Evolutionary conservation across 169 alveolate genomes (phyloP).

Genomic region (Eimeria maxima): DNA sequence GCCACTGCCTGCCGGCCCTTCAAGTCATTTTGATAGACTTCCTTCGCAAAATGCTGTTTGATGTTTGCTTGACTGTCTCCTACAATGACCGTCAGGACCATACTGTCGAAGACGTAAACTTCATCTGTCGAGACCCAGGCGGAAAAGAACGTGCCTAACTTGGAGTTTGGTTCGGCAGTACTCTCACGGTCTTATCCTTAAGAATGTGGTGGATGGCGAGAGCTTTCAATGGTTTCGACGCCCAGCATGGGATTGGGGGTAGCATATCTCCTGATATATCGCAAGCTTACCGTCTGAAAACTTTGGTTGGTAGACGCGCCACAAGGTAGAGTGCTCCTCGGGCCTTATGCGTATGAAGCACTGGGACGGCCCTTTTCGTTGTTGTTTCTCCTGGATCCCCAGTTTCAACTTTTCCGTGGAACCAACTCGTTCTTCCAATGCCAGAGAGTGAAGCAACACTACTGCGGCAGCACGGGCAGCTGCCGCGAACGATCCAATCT

Average conservation of each 20-base stretch:
- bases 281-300: slow-evolving; percentile 77
- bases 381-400: slow-evolving; percentile 22
- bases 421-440: slow-evolving; percentile 42
- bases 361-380: slow-evolving; percentile 62
- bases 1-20: slow-evolving; percentile 82
- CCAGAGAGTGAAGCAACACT: slow-evolving; percentile 72
- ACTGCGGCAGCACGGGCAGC: slow-evolving; percentile 84
- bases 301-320: slow-evolving; percentile 81
- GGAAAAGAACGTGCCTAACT: no score
- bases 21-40: slow-evolving; percentile 76
- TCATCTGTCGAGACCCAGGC: slow-evolving; percentile 31
- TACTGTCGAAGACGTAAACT: slow-evolving; percentile 78
- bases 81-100: slow-evolving; percentile 80
- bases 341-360: slow-evolving; percentile 77
- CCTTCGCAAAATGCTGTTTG: slow-evolving; percentile 59
- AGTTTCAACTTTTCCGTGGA: not conserved
- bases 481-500: slow-evolving; percentile 80
- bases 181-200: not conserved
- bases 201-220: not conserved
- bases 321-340: slow-evolving; percentile 62
- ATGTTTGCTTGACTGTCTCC: slow-evolving; percentile 64
- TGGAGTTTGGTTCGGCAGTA: not conserved
- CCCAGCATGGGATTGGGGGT: not conserved
- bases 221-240: not conserved
- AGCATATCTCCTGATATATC: not conserved